Conservation (phyloP, 75 land plant genomes). For the Cupressus sempervirens region DNA sequence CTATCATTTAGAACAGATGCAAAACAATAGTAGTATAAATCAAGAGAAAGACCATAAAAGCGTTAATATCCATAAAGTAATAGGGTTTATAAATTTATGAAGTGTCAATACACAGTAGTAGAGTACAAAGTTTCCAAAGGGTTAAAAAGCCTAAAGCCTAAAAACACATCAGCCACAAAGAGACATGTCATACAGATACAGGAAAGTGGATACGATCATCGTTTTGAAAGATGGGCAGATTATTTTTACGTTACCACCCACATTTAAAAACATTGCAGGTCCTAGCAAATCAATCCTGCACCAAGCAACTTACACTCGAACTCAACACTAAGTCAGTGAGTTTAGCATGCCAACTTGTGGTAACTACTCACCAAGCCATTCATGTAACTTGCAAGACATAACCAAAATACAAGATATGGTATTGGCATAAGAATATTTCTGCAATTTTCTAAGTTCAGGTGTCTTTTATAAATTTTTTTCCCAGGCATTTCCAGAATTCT, state of each 20-base stretch:
- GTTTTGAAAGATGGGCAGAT: background rate
- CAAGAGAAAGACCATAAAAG: background rate
- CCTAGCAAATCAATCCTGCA: too few relatives aligned
- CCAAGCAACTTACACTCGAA: too few relatives aligned
- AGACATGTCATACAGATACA: background rate
- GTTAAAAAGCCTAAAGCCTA: background rate
- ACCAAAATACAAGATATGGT: too few relatives aligned
- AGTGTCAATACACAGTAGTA: background rate
- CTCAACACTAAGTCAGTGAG: too few relatives aligned
- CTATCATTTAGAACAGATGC: background rate
- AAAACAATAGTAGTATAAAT: background rate
- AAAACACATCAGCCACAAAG: background rate
- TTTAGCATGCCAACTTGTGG: too few relatives aligned
- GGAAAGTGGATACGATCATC: background rate
- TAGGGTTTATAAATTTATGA: background rate
- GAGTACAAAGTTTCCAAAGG: background rate
- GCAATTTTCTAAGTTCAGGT: too few relatives aligned
- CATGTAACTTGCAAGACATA: too few relatives aligned
- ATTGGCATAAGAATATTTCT: too few relatives aligned
- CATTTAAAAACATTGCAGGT: too few relatives aligned
- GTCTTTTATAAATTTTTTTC: too few relatives aligned
- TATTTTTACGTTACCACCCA: background rate
- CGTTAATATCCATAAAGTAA: background rate
- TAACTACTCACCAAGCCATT: too few relatives aligned
- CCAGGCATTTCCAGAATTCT: too few relatives aligned